Percentiles rank a stretch among this genome's conserved stretches.
Evolutionary conservation across 139 green algal species (phyloP).

Genomic region (Gonium pectorale): DNA sequence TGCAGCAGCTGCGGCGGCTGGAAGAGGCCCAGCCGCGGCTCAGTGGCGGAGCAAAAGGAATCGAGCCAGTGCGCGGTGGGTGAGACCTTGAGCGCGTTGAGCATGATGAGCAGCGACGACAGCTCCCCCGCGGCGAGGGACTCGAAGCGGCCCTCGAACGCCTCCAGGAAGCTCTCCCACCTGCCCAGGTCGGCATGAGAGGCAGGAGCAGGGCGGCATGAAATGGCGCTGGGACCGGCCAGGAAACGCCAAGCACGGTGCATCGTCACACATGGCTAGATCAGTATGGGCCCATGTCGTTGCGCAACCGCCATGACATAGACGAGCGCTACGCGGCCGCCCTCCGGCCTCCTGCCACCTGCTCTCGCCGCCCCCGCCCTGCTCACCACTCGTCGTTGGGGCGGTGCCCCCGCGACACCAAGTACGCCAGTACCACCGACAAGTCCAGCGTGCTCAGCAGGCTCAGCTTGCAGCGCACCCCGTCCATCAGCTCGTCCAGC

Average conservation of each 20-base stretch:
- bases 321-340: too few species aligned
- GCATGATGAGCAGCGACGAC: conserved; percentile 29
- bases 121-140: conserved; percentile 11
- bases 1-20: conserved; percentile 27
- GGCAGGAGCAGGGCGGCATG: not conserved
- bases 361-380: too few species aligned
- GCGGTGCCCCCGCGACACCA: conserved; percentile 35
- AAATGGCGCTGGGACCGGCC: not conserved
- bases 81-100: conserved; percentile 34
- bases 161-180: conserved; percentile 41
- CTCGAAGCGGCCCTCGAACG: conserved; percentile 7
- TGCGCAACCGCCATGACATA: too few species aligned
- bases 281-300: too few species aligned
- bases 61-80: conserved; percentile 31
- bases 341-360: too few species aligned
- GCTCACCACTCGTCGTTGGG: conserved; percentile 40
- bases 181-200: not conserved
- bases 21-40: conserved; percentile 7
- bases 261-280: too few species aligned
- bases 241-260: too few species aligned
- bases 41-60: conserved; percentile 31
- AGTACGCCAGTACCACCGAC: conserved; percentile 24
- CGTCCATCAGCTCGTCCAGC: conserved; percentile 40
- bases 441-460: conserved; percentile 29
- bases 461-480: conserved; percentile 30